phyloP scores from a whole-genome alignment of 2,329 filamentous ascomycete genomes.

The Cryoendolithus antarcticus region DNA sequence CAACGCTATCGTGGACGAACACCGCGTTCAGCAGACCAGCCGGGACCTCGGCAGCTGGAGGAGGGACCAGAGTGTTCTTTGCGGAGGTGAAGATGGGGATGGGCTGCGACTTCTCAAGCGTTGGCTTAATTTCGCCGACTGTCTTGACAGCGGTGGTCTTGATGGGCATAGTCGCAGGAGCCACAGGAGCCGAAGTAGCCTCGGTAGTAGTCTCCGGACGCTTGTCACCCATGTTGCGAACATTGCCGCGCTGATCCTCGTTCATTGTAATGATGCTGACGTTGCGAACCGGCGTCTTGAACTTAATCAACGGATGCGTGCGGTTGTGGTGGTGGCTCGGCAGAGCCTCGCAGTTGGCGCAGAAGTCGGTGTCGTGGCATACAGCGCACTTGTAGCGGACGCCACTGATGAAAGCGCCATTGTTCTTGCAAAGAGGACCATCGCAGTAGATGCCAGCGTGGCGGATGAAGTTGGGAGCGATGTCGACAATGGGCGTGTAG shows the following conservation, averaged over 20 bases:
- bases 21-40: slow-evolving; percentile 42
- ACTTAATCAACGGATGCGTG: slow-evolving; percentile 94
- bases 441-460: slow-evolving; percentile 91
- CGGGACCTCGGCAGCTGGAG: slow-evolving; percentile 12
- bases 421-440: slow-evolving; percentile 65
- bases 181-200: neutral
- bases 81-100: slow-evolving; percentile 3
- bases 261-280: slow-evolving; percentile 77
- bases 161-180: slow-evolving; percentile 8
- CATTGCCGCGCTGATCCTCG: slow-evolving; percentile 58
- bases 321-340: slow-evolving; percentile 78
- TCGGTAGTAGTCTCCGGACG: slow-evolving; percentile 2
- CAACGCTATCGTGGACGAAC: slow-evolving; percentile 67
- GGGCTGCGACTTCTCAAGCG: slow-evolving; percentile 13
- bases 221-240: slow-evolving; percentile 63
- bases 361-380: slow-evolving; percentile 91
- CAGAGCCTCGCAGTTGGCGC: slow-evolving; percentile 80
- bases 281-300: slow-evolving; percentile 82
- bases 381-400: slow-evolving; percentile 94
- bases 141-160: slow-evolving; percentile 55
- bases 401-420: slow-evolving; percentile 58
- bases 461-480: slow-evolving; percentile 33
- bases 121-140: slow-evolving; percentile 59
- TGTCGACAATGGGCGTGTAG: slow-evolving; percentile 56
- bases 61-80: slow-evolving; percentile 1